phyloP scores from a whole-genome alignment of 139 green algal genomes.

The Haematococcus lacustris region DNA sequence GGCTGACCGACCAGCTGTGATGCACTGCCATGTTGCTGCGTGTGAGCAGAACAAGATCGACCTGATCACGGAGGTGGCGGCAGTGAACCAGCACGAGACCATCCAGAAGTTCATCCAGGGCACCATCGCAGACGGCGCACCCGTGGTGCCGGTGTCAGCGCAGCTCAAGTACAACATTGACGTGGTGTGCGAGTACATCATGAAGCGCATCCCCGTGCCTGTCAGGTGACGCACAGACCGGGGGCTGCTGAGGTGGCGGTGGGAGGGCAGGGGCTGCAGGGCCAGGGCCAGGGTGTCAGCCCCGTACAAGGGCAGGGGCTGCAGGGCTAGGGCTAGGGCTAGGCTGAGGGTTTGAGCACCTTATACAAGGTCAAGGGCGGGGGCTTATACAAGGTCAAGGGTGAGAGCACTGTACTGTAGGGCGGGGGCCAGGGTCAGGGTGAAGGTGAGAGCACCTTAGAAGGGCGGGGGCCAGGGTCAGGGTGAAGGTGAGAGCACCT shows the following conservation, averaged over 20 bases:
- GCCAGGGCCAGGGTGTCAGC: no score
- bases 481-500: no score
- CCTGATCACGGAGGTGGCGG: slow-evolving; percentile 84
- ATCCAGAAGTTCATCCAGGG: slow-evolving; percentile 95
- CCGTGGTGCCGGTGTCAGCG: slow-evolving; percentile 93
- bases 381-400: no score
- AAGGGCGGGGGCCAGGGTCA: no score
- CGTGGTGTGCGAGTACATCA: slow-evolving; percentile 97
- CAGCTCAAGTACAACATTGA: slow-evolving; percentile 99
- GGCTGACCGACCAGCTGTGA: background rate
- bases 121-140: slow-evolving; percentile 92
- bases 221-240: slow-evolving; percentile 33
- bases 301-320: no score
- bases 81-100: slow-evolving; percentile 87
- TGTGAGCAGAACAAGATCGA: slow-evolving; percentile 81
- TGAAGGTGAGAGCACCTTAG: no score
- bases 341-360: no score
- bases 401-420: no score
- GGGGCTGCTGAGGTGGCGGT: slow-evolving; percentile 2
- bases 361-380: no score
- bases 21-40: slow-evolving; percentile 2
- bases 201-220: slow-evolving; percentile 87
- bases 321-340: no score
- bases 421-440: no score
- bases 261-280: no score